Evolutionary conservation across 192 early-diverging fungal species (phyloP).

Genomic region (Dissophora globulifera): DNA sequence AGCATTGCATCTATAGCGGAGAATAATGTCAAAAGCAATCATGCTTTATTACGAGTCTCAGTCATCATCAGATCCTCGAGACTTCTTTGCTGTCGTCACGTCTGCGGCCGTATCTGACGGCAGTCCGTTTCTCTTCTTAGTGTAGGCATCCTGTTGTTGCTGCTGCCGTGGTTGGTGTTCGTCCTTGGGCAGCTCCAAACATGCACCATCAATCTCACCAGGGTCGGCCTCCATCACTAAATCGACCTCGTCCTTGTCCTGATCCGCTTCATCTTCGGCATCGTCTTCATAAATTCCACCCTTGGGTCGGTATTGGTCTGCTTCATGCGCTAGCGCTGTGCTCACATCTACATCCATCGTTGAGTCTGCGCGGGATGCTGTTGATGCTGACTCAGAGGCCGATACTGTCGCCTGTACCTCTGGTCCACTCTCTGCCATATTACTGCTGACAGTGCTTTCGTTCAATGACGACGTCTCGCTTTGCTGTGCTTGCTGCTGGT

Average conservation of each 20-base stretch:
- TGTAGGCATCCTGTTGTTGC: not conserved
- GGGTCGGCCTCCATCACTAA: conserved; percentile 51
- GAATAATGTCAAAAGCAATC: too few species aligned
- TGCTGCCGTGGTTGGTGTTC: conserved; percentile 2
- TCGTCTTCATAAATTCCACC: conserved; percentile 37
- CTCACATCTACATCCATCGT: conserved; percentile 1
- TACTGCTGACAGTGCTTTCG: too few species aligned
- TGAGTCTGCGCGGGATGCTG: too few species aligned
- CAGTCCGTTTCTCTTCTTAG: conserved; percentile 31
- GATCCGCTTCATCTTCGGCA: conserved; percentile 13
- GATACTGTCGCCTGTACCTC: too few species aligned
- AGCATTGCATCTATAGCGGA: not conserved
- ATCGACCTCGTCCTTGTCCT: conserved; percentile 45
- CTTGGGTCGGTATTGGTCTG: conserved; percentile 13
- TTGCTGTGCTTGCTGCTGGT: conserved; percentile 1
- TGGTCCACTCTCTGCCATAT: too few species aligned
- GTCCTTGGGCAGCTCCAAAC: conserved; percentile 46
- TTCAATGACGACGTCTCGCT: not conserved
- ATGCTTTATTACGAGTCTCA: too few species aligned
- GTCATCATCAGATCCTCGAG: conserved; percentile 22
- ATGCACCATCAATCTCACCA: conserved; percentile 48
- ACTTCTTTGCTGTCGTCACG: conserved; percentile 22
- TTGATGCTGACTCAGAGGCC: not conserved
- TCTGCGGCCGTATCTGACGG: conserved; percentile 11
- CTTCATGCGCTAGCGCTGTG: not conserved